Base-by-base conservation (phyloP, 306 rosid genomes). In the Dryas alaskensis region DNA sequence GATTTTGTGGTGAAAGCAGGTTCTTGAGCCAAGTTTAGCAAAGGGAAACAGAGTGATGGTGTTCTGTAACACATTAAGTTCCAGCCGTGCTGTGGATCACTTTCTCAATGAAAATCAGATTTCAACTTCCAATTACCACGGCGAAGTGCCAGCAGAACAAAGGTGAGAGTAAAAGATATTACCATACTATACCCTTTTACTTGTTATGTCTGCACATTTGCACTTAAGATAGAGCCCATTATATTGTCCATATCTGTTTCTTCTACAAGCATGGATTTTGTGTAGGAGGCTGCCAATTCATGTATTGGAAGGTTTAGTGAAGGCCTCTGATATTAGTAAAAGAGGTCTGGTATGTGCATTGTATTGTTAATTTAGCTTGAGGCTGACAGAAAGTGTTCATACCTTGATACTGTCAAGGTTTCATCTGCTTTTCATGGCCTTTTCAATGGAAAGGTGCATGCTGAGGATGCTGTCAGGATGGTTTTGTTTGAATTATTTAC, bases 31-130 rank as follows among this genome's bases (percentile, higher is more conserved):
- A 67, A 94, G 96, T 70, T 88, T 92, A 73, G 90, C 95, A 44
- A 92, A 92, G 79, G 97, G 97, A 70, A 89, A 94, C 70, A 87
- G 86, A 82, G 90, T 89, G 58, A 94, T 94, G 99, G 99, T 94
- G 43, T 94, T 94, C 90, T 94, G 97, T 79, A 94, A 94, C 83
- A 94, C 99, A 17, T 81, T 92, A 65, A 80, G 82, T 84, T 94
- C 99, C 31, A 94, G 97, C 83, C 99, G 99, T 79, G 99, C 99
- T 40, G 99, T 92, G 82, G 99, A 94, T 84, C 99, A 94, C 81
- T 94, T 68, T 88, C 99, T 94, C 66, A 69, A 73, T 74, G 99
- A 92, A 87, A 94, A 92, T 82, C 95, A 87, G 87, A 67, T 86
- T 67, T 82, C 89, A 16, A 81, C 93, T 0, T 95, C 87, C 76